Conservation (phyloP, 164 flowering plant species). For the Magnolia sinica region DNA sequence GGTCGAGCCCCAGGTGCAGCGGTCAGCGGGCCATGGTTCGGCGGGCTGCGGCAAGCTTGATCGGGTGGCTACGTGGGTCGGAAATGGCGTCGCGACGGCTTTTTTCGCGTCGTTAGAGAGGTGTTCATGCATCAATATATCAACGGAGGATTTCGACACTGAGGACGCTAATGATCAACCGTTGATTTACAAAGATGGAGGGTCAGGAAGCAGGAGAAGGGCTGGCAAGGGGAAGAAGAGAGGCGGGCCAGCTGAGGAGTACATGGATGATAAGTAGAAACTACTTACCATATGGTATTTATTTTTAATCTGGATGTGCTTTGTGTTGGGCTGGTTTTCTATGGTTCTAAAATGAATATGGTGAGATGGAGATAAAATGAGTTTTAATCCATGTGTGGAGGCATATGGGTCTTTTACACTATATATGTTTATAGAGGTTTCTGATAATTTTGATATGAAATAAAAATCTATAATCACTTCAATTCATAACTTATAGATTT, state of each 20-base stretch:
- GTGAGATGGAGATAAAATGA: background rate
- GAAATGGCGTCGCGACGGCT: slow-evolving; percentile 51
- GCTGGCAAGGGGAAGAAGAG: slow-evolving; percentile 41
- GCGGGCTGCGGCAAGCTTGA: slow-evolving; percentile 45
- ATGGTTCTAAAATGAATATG: background rate
- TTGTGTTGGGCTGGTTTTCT: too few species aligned
- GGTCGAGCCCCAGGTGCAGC: slow-evolving; percentile 32
- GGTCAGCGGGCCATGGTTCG: slow-evolving; percentile 24
- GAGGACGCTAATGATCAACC: slow-evolving; percentile 58
- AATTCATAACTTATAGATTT: too few species aligned
- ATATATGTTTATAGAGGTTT: too few species aligned
- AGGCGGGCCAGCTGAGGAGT: slow-evolving; percentile 20
- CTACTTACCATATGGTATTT: too few species aligned
- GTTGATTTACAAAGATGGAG: slow-evolving; percentile 47
- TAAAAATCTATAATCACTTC: too few species aligned
- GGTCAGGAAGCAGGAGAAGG: slow-evolving; percentile 22
- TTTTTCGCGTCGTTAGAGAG: slow-evolving; percentile 70
- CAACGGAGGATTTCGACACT: slow-evolving; percentile 46
- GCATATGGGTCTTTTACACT: too few species aligned
- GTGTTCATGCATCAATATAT: slow-evolving; percentile 69
- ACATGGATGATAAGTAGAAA: slow-evolving; percentile 8
- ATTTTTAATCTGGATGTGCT: too few species aligned
- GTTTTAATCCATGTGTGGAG: too few species aligned
- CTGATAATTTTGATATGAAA: too few species aligned
- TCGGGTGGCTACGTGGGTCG: slow-evolving; percentile 70